Base-by-base conservation (phyloP, 23 red algal genomes). In the Gracilaria vermiculophylla region DNA sequence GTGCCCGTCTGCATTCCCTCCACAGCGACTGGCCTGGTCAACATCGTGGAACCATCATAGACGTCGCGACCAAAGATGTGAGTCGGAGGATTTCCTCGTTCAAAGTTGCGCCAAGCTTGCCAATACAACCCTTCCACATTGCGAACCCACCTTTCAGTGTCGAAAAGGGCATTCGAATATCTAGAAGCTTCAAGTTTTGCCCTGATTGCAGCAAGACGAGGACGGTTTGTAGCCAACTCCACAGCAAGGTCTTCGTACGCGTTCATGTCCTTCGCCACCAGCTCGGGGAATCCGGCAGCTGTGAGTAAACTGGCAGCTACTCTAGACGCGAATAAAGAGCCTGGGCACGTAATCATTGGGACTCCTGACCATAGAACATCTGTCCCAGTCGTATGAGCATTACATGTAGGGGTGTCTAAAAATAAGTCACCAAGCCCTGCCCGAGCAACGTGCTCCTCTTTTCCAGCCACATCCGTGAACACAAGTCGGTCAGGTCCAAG, bases 291-390 rank as follows among this genome's bases (percentile, higher is more conserved):
- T 13, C 92, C 92, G 5, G 92, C 92, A 12, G 92, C 92, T 14
- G 85, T 89, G 15, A 95, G 87, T 10, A 95, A 36, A 67, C 81
- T 87, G 5, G 92, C 92, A 51, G 92, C 92, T 12, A 95, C 92
- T 71, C 92, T 81, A 35, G 92, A 95, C 27, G 92, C 92, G 52
- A 87, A 81, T 24, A 84, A 40, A 48, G 79, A 87, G 21, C 85
- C 87, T 28, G 92, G 92, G 42, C 80, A 80, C n/a, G 92, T 95
- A 12, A 95, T 69, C 69, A 95, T 78, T 3, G 92, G 92, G 25
- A 89, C 69, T 29, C 92, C 92, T 37, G 92, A 95, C 92, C 92
- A 95, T 13, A 95, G 61, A 4, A 81, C 92, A 69, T 95, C 92
- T 24, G 92, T 95, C 19, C 83, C 92, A 2, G 76, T 95, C 16